Conservation (phyloP, 768 basidiomycete species). For the Lepiota brunneoincarnata region DNA sequence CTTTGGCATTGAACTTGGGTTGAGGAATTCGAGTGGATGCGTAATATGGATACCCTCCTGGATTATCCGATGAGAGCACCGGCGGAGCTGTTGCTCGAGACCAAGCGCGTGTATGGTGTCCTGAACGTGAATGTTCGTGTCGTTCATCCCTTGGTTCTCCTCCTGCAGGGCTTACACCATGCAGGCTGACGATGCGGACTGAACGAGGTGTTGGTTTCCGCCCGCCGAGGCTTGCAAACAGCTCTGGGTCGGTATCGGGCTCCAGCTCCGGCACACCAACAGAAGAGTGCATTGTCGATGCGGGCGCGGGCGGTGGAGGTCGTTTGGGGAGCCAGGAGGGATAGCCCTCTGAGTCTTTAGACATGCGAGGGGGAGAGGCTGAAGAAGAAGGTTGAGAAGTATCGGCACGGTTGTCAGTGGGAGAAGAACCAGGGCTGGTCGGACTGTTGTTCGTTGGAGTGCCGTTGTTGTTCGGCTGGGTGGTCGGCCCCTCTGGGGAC, state of each 20-base stretch:
- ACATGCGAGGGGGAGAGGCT: conserved; percentile 22
- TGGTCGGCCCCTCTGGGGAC: conserved; percentile 20
- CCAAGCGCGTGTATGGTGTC: conserved; percentile 45
- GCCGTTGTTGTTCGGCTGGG: conserved; percentile 20
- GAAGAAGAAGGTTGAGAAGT: conserved; percentile 31
- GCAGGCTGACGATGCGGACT: conserved; percentile 75
- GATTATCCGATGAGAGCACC: conserved; percentile 26
- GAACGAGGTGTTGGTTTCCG: conserved; percentile 78
- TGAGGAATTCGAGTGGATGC: conserved; percentile 35
- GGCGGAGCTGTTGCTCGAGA: conserved; percentile 51
- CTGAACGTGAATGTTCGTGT: conserved; percentile 28
- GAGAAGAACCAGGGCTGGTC: conserved; percentile 17
- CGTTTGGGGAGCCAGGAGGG: conserved; percentile 83
- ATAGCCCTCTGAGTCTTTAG: conserved; percentile 63
- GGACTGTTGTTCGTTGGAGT: conserved; percentile 23
- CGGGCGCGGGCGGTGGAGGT: conserved; percentile 73
- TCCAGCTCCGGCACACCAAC: conserved; percentile 34
- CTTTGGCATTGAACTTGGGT: conserved; percentile 66
- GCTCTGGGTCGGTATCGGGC: conserved; percentile 15
- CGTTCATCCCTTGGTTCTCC: conserved; percentile 21
- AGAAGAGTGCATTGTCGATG: conserved; percentile 64
- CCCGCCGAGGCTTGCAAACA: conserved; percentile 42
- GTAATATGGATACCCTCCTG: conserved; percentile 6
- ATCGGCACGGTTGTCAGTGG: conserved; percentile 16
- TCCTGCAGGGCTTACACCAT: conserved; percentile 36